These are phyloP conservation scores for Aspergillus sp. DNA, from an alignment of 2,329 filamentous ascomycete species.

Conservation along the genomic window DNA sequence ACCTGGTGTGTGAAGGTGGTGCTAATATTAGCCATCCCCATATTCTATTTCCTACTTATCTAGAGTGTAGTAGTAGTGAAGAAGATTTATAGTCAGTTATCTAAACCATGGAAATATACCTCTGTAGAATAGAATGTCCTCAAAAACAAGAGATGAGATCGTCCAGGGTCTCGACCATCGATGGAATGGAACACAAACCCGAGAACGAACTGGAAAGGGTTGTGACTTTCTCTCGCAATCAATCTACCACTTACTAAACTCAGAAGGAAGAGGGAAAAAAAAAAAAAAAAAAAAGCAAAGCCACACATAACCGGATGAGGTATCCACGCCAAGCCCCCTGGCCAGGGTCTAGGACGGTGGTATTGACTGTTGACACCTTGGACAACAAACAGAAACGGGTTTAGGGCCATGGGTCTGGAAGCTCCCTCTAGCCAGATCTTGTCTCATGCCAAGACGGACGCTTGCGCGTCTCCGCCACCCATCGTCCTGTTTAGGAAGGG, in stretches of 20 bases:
- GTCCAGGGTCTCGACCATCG: background rate
- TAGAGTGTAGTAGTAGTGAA: too few species aligned
- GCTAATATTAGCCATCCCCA: background rate
- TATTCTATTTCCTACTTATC: background rate
- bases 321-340: conserved; percentile 26
- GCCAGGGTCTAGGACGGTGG: conserved; percentile 18
- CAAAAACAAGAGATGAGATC: background rate
- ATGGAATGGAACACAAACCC: background rate
- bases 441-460: conserved; percentile 39
- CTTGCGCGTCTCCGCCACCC: conserved; percentile 42
- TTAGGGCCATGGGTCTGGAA: conserved; percentile 26
- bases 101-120: too few species aligned
- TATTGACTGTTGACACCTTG: conserved; percentile 11
- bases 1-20: background rate
- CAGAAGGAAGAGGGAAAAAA: background rate
- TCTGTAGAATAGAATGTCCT: background rate
- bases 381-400: conserved; percentile 15
- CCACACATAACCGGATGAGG: background rate
- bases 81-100: too few species aligned
- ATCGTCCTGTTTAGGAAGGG: conserved; percentile 17
- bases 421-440: conserved; percentile 34
- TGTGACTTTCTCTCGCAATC: too few species aligned
- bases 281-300: background rate
- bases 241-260: background rate
- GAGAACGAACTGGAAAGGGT: background rate